A percentile compares a stretch with the other conserved stretches of the same genome.
Conservation (phyloP, 345 rosid species). For the Citrus hindsii region DNA sequence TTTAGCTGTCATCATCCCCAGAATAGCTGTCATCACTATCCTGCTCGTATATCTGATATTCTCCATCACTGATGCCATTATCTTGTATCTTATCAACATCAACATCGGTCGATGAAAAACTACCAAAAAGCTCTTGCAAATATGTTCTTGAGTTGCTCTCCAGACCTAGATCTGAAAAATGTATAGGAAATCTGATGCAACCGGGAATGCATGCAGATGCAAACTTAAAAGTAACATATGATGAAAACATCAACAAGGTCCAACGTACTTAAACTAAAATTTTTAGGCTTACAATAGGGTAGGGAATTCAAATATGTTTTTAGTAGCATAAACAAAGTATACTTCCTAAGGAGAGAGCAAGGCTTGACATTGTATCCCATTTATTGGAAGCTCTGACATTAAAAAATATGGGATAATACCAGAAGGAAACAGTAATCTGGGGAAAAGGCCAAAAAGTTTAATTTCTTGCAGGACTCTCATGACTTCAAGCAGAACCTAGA, state of each 20-base stretch:
- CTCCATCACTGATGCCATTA: slow-evolving; percentile 59
- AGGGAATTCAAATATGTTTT: not conserved
- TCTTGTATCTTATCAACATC: slow-evolving; percentile 41
- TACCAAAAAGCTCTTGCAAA: slow-evolving; percentile 84
- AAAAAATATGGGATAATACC: not conserved
- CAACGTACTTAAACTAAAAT: not conserved
- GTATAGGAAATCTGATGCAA: slow-evolving; percentile 43
- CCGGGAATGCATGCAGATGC: not conserved
- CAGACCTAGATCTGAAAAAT: slow-evolving; percentile 42
- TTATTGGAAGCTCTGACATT: not conserved
- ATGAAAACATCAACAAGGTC: not conserved
- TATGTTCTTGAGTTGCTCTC: slow-evolving; percentile 73
- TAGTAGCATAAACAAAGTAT: not conserved
- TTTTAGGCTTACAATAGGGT: not conserved
- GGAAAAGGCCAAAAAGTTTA: not conserved
- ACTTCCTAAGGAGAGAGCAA: not conserved
- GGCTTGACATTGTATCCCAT: not conserved
- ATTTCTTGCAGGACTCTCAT: not conserved
- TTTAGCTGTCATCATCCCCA: slow-evolving; percentile 28
- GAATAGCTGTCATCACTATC: slow-evolving; percentile 56
- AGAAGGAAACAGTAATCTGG: not conserved
- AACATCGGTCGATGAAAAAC: slow-evolving; percentile 56
- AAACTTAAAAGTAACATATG: not conserved
- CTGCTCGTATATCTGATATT: slow-evolving; percentile 79
- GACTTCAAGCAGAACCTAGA: not conserved